Percentiles rank a stretch among this genome's conserved stretches.
Conservation (phyloP, 352 stramenopile genomes). For the Phytophthora megakarya region DNA sequence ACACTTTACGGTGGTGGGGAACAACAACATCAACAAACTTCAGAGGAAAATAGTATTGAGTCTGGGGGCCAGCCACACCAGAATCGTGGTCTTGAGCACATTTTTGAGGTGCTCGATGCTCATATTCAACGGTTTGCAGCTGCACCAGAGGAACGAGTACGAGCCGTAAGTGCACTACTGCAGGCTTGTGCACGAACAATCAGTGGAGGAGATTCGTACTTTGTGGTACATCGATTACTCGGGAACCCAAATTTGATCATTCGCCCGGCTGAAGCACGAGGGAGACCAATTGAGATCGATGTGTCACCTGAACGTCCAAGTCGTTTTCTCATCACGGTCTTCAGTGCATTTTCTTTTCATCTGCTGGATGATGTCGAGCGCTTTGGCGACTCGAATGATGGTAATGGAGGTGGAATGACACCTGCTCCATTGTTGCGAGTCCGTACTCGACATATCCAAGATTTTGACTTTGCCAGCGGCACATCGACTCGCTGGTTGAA, state of each 20-base stretch:
- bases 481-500: conserved; percentile 73
- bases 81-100: conserved; percentile 73
- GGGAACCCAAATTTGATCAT: conserved; percentile 79
- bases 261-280: conserved; percentile 66
- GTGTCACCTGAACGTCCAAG: conserved; percentile 57
- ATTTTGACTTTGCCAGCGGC: conserved; percentile 76
- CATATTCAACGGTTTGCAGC: conserved; percentile 74
- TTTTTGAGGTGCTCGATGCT: conserved; percentile 78
- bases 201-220: conserved; percentile 81
- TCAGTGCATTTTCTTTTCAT: conserved; percentile 80
- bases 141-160: conserved; percentile 66
- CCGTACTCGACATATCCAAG: conserved; percentile 76
- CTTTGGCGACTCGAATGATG: conserved; percentile 49
- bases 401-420: conserved; percentile 41
- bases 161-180: conserved; percentile 66
- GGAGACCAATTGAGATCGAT: conserved; percentile 76
- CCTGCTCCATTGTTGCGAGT: conserved; percentile 66
- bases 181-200: conserved; percentile 79
- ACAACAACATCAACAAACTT: conserved; percentile 34
- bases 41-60: conserved; percentile 9
- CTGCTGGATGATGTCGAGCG: conserved; percentile 80
- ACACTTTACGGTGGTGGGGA: conserved; percentile 73
- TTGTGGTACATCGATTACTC: conserved; percentile 76
- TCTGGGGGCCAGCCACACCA: conserved; percentile 20
- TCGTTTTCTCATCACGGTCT: conserved; percentile 77